Evolutionary conservation across 2,329 filamentous ascomycete species (phyloP).

Genomic region (Aspergillus japonicus): DNA sequence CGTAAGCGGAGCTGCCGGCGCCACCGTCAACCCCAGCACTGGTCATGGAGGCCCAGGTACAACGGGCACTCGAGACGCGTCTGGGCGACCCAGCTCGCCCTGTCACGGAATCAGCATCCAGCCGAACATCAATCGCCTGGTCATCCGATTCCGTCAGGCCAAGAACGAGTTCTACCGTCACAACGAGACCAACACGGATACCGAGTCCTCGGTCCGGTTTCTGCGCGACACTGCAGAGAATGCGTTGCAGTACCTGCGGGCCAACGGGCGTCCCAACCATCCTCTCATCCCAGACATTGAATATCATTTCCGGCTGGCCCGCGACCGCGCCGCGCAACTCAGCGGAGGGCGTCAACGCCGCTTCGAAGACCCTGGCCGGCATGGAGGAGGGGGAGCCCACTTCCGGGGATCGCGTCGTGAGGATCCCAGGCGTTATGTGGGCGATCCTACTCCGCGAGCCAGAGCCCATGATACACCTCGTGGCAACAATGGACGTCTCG

Average conservation of each 20-base stretch:
- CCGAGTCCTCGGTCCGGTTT: slow-evolving; percentile 36
- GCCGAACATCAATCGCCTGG: slow-evolving; percentile 19
- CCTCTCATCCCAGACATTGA: slow-evolving; percentile 34
- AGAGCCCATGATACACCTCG: not conserved
- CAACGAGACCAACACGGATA: slow-evolving; percentile 22
- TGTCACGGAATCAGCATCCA: not conserved
- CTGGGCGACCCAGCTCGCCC: not conserved
- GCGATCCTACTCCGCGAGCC: not conserved
- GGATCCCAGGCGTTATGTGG: not conserved
- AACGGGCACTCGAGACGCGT: not conserved
- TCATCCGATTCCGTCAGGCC: slow-evolving; percentile 36
- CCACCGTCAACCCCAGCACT: not conserved
- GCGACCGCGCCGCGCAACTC: slow-evolving; percentile 36
- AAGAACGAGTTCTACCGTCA: slow-evolving; percentile 38
- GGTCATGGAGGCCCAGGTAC: not conserved
- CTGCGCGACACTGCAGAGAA: slow-evolving; percentile 48
- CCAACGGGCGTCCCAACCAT: slow-evolving; percentile 25
- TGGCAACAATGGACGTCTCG: not conserved
- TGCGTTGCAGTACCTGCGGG: slow-evolving; percentile 34
- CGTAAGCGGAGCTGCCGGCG: not conserved
- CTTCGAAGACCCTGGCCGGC: slow-evolving; percentile 29
- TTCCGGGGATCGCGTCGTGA: not conserved
- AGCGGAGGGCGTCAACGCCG: slow-evolving; percentile 41
- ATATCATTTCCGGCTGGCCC: slow-evolving; percentile 33
- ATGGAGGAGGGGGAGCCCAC: not conserved